Percentiles rank a stretch among this genome's conserved stretches.
Conservation (phyloP, 2,329 filamentous ascomycete genomes). For the Monilinia aucupariae region DNA sequence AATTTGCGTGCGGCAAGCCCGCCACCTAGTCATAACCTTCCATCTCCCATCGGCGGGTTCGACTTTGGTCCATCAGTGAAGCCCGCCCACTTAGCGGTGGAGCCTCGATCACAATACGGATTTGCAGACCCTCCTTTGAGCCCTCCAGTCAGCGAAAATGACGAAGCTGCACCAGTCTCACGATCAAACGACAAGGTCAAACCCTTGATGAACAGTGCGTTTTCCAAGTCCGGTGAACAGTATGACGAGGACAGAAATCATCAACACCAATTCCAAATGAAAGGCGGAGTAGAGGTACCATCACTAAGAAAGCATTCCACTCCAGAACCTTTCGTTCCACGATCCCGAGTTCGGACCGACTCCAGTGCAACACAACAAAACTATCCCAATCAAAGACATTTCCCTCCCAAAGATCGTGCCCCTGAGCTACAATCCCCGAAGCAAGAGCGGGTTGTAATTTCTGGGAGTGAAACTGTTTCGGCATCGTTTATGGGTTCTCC, state of each 20-base stretch:
- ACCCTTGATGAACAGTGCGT: constrained; percentile 66
- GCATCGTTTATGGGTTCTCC: constrained; percentile 31
- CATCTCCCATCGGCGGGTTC: constrained; percentile 38
- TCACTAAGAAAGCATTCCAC: constrained; percentile 33
- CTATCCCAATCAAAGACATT: constrained; percentile 46
- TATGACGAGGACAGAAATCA: constrained; percentile 85
- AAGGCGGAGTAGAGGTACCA: constrained; percentile 65
- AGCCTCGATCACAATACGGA: constrained; percentile 34
- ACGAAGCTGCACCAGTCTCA: constrained; percentile 62
- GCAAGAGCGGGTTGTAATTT: constrained; percentile 16
- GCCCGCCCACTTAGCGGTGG: constrained; percentile 33
- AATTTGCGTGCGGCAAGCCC: constrained; percentile 57
- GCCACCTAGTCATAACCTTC: constrained; percentile 36
- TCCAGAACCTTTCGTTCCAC: constrained; percentile 27
- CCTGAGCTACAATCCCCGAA: constrained; percentile 20
- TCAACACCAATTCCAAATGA: constrained; percentile 74
- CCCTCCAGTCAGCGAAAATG: constrained; percentile 65
- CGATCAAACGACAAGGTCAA: constrained; percentile 75
- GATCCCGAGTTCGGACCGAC: constrained; percentile 41
- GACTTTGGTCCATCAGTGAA: constrained; percentile 35
- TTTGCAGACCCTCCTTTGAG: constrained; percentile 54
- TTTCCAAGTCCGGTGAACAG: constrained; percentile 66
- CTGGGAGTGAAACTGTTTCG: constrained; percentile 22
- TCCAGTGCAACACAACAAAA: constrained; percentile 40
- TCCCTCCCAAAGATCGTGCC: constrained; percentile 29